A percentile compares a stretch with the other conserved stretches of the same genome.
These are phyloP conservation scores for Aureobasidium sp. DNA, from an alignment of 2,329 filamentous ascomycete species.

Conservation along the genomic window DNA sequence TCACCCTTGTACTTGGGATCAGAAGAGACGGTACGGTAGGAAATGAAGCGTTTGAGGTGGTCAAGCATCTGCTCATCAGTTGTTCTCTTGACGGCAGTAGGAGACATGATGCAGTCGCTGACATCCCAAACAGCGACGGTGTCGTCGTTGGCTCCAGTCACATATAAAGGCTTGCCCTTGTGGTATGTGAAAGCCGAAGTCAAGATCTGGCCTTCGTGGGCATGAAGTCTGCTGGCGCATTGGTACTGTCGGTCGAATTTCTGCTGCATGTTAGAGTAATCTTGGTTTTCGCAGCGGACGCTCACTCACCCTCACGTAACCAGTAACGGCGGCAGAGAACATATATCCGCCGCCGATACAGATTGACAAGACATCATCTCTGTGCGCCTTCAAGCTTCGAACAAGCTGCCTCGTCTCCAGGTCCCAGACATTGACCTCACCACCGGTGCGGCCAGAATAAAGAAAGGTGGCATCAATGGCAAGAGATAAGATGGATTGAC, in stretches of 20 bases:
- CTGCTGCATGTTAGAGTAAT: slow-evolving; percentile 30
- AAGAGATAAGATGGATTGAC: slow-evolving; percentile 65
- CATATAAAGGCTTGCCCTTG: slow-evolving; percentile 71
- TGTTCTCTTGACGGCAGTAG: slow-evolving; percentile 41
- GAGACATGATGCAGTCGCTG: slow-evolving; percentile 45
- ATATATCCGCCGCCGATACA: slow-evolving; percentile 79
- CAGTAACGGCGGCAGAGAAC: slow-evolving; percentile 83
- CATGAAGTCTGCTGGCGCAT: slow-evolving; percentile 68
- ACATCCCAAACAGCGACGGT: slow-evolving; percentile 85
- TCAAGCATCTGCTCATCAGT: slow-evolving; percentile 57
- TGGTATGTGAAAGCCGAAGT: slow-evolving; percentile 70
- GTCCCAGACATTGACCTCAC: slow-evolving; percentile 93
- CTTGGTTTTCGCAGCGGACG: too few species aligned
- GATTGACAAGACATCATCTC: slow-evolving; percentile 76
- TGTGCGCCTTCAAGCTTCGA: slow-evolving; percentile 73
- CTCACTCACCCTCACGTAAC: slow-evolving; percentile 66
- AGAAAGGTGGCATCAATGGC: slow-evolving; percentile 85
- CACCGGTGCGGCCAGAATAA: slow-evolving; percentile 81
- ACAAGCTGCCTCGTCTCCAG: slow-evolving; percentile 88
- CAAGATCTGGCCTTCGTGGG: slow-evolving; percentile 80
- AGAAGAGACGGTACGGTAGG: slow-evolving; percentile 86
- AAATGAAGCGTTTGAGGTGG: slow-evolving; percentile 73
- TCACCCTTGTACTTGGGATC: slow-evolving; percentile 81
- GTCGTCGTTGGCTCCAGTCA: slow-evolving; percentile 90
- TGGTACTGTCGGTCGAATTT: slow-evolving; percentile 79